Evolutionary conservation across 1,284 basidiomycete genomes (phyloP).

Genomic region (Pisolithus thermaeus): DNA sequence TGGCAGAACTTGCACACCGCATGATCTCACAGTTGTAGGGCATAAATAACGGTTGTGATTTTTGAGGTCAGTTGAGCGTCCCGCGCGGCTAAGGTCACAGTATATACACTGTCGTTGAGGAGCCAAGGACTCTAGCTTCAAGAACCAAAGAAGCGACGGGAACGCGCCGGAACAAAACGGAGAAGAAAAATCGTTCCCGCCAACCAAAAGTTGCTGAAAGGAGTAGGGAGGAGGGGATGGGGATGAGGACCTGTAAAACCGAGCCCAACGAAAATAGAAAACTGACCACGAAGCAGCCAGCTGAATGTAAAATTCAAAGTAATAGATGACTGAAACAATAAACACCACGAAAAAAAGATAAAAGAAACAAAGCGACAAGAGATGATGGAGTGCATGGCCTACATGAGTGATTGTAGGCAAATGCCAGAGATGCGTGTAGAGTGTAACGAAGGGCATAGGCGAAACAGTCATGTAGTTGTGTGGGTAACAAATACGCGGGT

Average conservation of each 20-base stretch:
- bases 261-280: constrained; percentile 21
- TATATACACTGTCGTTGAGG: constrained; percentile 22
- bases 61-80: constrained; percentile 23
- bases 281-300: constrained; percentile 20
- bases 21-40: not conserved
- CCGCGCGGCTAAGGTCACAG: constrained; percentile 30
- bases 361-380: constrained; percentile 21
- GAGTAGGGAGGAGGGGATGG: not conserved
- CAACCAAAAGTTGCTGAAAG: constrained; percentile 13
- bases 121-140: constrained; percentile 13
- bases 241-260: not conserved
- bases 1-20: too few relatives aligned
- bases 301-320: constrained; percentile 25
- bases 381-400: constrained; percentile 17
- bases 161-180: constrained; percentile 27
- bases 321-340: constrained; percentile 26
- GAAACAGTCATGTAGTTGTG: constrained; percentile 32
- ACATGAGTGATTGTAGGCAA: constrained; percentile 18
- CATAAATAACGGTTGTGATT: constrained; percentile 22
- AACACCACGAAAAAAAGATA: constrained; percentile 7
- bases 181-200: constrained; percentile 24
- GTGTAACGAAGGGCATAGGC: constrained; percentile 17
- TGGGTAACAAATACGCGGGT: constrained; percentile 29
- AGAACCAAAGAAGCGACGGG: constrained; percentile 20
- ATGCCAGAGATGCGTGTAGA: constrained; percentile 16